These are phyloP conservation scores for Elasticomyces elasticus DNA, from an alignment of 495 filamentous ascomycete genomes.

Conservation along the genomic window DNA sequence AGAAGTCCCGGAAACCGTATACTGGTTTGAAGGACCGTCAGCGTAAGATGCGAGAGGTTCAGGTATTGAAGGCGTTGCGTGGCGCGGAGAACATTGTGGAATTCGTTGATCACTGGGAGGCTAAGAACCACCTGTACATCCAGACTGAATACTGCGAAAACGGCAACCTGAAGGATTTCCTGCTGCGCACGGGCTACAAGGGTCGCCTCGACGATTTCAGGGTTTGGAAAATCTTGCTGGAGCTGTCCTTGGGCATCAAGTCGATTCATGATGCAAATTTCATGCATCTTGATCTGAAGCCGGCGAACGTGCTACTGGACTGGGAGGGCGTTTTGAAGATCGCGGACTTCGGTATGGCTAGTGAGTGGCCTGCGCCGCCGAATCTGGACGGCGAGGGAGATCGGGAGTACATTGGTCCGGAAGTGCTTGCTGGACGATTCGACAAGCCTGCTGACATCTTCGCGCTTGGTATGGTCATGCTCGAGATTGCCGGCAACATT, in stretches of 20 bases:
- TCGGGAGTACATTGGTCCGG: conserved; percentile 88
- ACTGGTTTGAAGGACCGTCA: conserved; percentile 63
- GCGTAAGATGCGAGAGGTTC: conserved; percentile 69
- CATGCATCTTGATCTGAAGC: conserved; percentile 92
- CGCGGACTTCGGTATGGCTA: conserved; percentile 89
- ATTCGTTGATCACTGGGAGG: conserved; percentile 77
- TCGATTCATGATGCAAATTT: conserved; percentile 80
- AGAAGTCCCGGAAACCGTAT: conserved; percentile 77
- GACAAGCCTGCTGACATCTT: conserved; percentile 92
- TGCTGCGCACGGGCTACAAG: conserved; percentile 64
- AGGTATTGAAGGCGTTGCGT: conserved; percentile 58
- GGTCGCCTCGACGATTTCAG: conserved; percentile 90
- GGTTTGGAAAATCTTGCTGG: conserved; percentile 93
- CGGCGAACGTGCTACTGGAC: conserved; percentile 84
- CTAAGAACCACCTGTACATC: conserved; percentile 74
- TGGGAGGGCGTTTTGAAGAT: conserved; percentile 91
- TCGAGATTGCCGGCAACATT: conserved; percentile 87
- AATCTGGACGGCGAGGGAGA: conserved; percentile 87
- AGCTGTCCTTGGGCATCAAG: conserved; percentile 71
- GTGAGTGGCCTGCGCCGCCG: conserved; percentile 60
- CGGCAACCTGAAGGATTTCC: conserved; percentile 76
- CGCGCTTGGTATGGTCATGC: conserved; percentile 81
- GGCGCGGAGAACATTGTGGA: conserved; percentile 73
- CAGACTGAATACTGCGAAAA: conserved; percentile 95
- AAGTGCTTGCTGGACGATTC: conserved; percentile 70